Evolutionary conservation across 768 basidiomycete species (phyloP), one percentile per base, ranked within the genome.

Genomic region (Hebeloma cylindrosporum): DNA sequence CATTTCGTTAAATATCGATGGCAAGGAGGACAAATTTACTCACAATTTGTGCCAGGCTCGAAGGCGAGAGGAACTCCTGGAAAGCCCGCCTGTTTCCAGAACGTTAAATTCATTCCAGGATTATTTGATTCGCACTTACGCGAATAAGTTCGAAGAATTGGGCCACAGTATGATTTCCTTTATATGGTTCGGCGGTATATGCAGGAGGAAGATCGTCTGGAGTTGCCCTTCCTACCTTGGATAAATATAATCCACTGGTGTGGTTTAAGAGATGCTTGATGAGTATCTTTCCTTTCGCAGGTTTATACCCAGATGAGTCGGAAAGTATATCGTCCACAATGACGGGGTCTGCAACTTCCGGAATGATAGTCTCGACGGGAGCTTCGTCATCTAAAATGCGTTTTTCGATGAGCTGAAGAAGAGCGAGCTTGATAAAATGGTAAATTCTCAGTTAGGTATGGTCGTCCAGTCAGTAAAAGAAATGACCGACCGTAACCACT

Each of bases 401-500:
- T 7, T 54, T 54, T 43, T 69, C 68, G 16, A 69, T 57, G 7
- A 71, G 63, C 29, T 69, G 66, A 20, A 69, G 45, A 6, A 52
- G 43, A 3, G 67, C 65, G 16, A 69, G 49, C 69, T 52, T 20
- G 14, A 39, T 31, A 31, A 5, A 22, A 13, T 26, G 33, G 26
- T 2, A 11, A 26, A 13, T 29, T 47, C 8, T 46, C 29, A 27
- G 21, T 38, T 31, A 43, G 10, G 38, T n/a, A 34, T 14, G 16
- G 7, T 8, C 9, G 10, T 13, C 14, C 5, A 29, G 8, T 13
- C 23, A 20, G 7, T n/a, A 5, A 18, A 20, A 17, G 11, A 27
- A 9, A 22, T 8, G 1, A 43, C 57, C 29, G 37, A 66, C 65
- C 11, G 60, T 53, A 10, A 55, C 47, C 3, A 66, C 47, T 5